Base-by-base conservation (phyloP, 805 yeast species). In the Suhomyces canberraensis region DNA sequence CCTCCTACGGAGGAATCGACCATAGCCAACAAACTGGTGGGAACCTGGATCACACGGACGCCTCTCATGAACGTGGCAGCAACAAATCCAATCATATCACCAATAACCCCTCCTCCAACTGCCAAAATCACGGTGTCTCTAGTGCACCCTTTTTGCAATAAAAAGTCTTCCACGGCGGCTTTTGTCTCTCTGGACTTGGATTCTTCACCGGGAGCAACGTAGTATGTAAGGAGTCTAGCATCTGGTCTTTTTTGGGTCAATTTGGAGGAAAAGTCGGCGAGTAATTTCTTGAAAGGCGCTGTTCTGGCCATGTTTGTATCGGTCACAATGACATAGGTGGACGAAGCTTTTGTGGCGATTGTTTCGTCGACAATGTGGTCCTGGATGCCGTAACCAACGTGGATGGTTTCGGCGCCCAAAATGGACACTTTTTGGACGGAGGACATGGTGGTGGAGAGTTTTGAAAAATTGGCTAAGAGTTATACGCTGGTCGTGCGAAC, bases 21-120 rank as follows among this genome's bases (percentile, higher is more conserved):
- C 98, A 93, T 93, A 7, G 98, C 83, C 45, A 93, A 73, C 46
- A 93, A 65, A 22, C 96, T 85, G 5, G 98, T 93, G 38, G 98
- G 98, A 19, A 93, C 74, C 61, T 93, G 98, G 29, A 89, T 81
- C 39, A 89, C 88, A 45, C 96, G 75, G 7, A 93, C 95, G 39
- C 98, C 98, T 58, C 98, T 78, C 98, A 93, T 93, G 61, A 93
- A 93, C 2, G 98, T 93, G 21, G 98, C 91, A n/a, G 98, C 98
- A 28, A 93, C 98, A 58, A 79, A 93, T 3, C 98, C 98, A 47
- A 91, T 86, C 98, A 93, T 91, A 58, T 93, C 98, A 42, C 98
- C 98, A 61, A 93, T 91, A 35, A 93, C 95, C 51, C 98, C 98
- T 48, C 98, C 98, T 44, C 98, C 98, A 41, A 93, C 78, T 7